Evolutionary conservation across 108 stramenopile genomes (phyloP).

Genomic region (Discostella stelligeroides): DNA sequence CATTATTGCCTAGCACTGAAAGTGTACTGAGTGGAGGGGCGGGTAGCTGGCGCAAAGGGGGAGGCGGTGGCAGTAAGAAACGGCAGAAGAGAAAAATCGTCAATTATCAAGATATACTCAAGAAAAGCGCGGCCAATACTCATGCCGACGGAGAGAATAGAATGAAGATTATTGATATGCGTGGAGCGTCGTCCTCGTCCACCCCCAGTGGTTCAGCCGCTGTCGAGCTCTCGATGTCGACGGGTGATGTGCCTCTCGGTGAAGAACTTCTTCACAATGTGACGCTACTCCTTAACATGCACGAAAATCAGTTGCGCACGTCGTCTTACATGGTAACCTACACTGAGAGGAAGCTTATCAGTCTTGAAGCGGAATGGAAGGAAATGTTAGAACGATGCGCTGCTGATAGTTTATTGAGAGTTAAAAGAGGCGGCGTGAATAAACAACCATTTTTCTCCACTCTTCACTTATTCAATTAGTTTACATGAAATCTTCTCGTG

Average conservation of each 20-base stretch:
- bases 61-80: constrained; percentile 34
- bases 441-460: too few species aligned
- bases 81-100: constrained; percentile 54
- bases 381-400: constrained; percentile 55
- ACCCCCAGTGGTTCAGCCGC: background rate
- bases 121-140: constrained; percentile 4
- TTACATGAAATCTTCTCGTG: too few species aligned
- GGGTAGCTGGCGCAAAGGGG: constrained; percentile 35
- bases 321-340: constrained; percentile 59
- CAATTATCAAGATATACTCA: constrained; percentile 66
- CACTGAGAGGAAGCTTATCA: constrained; percentile 53
- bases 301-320: constrained; percentile 79
- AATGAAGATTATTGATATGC: constrained; percentile 78
- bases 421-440: too few species aligned
- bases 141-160: constrained; percentile 20
- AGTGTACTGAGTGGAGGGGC: constrained; percentile 62
- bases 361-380: constrained; percentile 55
- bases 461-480: too few species aligned
- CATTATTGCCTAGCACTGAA: constrained; percentile 64
- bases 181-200: constrained; percentile 48
- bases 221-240: background rate
- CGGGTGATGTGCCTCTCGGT: constrained; percentile 56
- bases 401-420: too few species aligned
- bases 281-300: constrained; percentile 67
- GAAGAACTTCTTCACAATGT: constrained; percentile 89